Conservation (phyloP, 495 filamentous ascomycete species). For the Penicillium riverlandense region DNA sequence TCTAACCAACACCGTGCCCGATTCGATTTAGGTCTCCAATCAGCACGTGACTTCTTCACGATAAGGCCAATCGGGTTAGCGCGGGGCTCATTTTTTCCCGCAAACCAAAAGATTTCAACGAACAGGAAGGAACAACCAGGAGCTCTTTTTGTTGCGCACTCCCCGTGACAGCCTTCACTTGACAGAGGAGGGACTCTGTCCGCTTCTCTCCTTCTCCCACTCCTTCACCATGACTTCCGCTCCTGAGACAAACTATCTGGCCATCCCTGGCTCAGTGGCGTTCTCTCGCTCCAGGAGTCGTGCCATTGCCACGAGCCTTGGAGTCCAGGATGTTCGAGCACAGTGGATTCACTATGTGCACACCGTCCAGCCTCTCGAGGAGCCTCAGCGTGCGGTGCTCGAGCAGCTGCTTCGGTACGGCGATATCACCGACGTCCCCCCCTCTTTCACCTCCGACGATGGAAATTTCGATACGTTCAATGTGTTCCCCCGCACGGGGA, state of each 20-base stretch:
- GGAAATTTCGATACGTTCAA: constrained; percentile 51
- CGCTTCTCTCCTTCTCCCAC: neutral
- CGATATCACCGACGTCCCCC: constrained; percentile 41
- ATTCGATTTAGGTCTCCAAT: constrained; percentile 1
- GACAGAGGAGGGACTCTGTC: constrained; percentile 8
- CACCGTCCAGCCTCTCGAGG: constrained; percentile 29
- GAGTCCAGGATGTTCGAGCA: constrained; percentile 49
- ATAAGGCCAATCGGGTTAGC: constrained; percentile 23
- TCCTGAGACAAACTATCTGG: constrained; percentile 31
- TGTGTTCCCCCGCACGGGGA: constrained; percentile 69
- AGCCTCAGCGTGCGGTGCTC: constrained; percentile 39
- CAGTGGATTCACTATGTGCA: constrained; percentile 62
- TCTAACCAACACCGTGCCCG: too few species aligned
- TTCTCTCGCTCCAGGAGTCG: constrained; percentile 47
- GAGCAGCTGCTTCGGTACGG: constrained; percentile 59
- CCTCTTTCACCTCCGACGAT: constrained; percentile 35
- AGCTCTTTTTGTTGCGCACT: too few species aligned
- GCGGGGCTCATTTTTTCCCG: constrained; percentile 20
- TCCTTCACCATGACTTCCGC: constrained; percentile 10
- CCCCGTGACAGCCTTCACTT: constrained; percentile 1
- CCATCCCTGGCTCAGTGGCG: constrained; percentile 46
- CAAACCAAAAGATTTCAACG: too few species aligned
- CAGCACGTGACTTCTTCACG: constrained; percentile 11
- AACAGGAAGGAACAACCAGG: too few species aligned
- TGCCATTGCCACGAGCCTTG: constrained; percentile 43